Base-by-base conservation (phyloP, 805 yeast genomes). In the Saccharomycopsis babjevae region DNA sequence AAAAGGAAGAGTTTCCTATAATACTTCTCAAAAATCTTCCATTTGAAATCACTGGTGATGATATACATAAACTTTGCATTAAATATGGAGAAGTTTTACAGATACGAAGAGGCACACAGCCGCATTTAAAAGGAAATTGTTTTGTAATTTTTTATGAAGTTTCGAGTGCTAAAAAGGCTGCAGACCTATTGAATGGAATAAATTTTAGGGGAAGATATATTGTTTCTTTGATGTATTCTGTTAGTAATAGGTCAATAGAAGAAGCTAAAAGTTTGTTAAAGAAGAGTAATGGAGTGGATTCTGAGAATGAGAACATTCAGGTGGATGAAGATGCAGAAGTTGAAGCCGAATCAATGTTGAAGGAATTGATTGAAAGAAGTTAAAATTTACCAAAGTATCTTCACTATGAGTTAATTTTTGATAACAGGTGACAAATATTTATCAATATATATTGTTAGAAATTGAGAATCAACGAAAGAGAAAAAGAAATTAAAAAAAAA, bases 21-120 rank as follows among this genome's bases (percentile, higher is more conserved):
- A 75, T 77, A 13, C 65, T 68, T 57, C 75, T 76, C 25, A 75
- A 74, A 65, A 77, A 77, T 62, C 70, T 77, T 13, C 79, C 79
- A 13, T 77, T 67, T 65, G 70, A 71, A 40, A 67, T 72, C 0
- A 67, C 74, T 16, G 63, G 74, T 0, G 64, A 62, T 5, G 67
- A 73, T 34, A 65, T 77, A 38, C 74, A 70, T 59, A 69, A 70
- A 16, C 68, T 77, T 15, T 70, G 72, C 57, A 69, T 71, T 1
- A 69, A 72, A 56, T 76, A 67, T 61, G 79, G 79, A 4, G 63
- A 64, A 30, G 69, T 77, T 28, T 66, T 71, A 62, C 79, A 77
- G 67, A 66, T 77, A 20, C 66, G 80, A 25, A 61, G 58, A 40
- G 62, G 65, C 18, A 54, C 52, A 5, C 65, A 66, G 25, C 52